Evolutionary conservation across 495 filamentous ascomycete species (phyloP).

Genomic region (Daldinia childiae): DNA sequence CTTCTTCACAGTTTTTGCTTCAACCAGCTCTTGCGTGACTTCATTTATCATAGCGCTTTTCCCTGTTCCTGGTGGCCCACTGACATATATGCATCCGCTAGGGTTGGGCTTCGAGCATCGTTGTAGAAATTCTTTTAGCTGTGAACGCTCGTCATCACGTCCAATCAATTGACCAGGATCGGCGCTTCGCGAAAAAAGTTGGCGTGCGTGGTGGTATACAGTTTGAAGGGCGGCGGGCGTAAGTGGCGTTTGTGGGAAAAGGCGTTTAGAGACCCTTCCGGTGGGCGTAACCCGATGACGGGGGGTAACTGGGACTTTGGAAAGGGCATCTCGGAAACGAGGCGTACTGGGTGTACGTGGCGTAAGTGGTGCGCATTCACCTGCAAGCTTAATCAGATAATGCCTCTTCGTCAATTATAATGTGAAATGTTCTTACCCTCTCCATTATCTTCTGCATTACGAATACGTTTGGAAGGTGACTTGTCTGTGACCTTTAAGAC

Average conservation of each 20-base stretch:
- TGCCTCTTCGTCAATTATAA: not conserved
- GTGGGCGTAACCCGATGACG: conserved; percentile 61
- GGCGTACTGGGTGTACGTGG: conserved; percentile 74
- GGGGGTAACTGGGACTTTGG: conserved; percentile 55
- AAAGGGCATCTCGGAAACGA: conserved; percentile 63
- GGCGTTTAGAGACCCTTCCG: conserved; percentile 60
- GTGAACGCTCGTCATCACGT: conserved; percentile 78
- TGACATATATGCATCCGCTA: conserved; percentile 93
- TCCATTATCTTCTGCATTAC: conserved; percentile 29
- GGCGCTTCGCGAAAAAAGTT: conserved; percentile 82
- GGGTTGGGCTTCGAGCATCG: conserved; percentile 65
- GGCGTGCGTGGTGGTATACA: conserved; percentile 86
- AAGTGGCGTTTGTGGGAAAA: conserved; percentile 67
- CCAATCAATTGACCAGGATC: conserved; percentile 82
- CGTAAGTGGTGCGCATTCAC: conserved; percentile 62
- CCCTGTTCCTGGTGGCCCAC: conserved; percentile 93
- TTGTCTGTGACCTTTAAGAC: conserved; percentile 26
- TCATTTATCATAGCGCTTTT: conserved; percentile 93
- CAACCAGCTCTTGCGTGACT: conserved; percentile 67
- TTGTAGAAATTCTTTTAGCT: conserved; percentile 75
- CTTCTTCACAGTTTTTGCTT: conserved; percentile 63
- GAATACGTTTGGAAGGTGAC: conserved; percentile 44
- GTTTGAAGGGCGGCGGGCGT: conserved; percentile 72
- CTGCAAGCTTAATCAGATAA: conserved; percentile 21
- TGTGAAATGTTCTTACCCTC: conserved; percentile 33